Percentiles rank a stretch among this genome's conserved stretches.
Conservation (phyloP, 129 eudicot genomes). For the Flaveria bidentis region DNA sequence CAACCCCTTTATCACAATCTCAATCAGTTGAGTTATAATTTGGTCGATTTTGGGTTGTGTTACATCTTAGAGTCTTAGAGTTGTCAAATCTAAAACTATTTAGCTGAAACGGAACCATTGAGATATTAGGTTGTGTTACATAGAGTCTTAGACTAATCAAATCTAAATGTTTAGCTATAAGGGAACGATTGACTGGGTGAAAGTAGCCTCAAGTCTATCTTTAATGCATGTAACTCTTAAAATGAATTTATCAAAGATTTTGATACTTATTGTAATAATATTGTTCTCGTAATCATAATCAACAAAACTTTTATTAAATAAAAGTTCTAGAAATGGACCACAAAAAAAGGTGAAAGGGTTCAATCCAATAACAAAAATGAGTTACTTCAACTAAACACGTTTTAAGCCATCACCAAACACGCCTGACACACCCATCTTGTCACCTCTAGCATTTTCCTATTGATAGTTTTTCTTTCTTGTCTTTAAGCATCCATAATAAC, state of each 20-base stretch:
- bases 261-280: background rate
- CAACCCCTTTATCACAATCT: background rate
- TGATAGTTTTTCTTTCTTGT: background rate
- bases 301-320: background rate
- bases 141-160: background rate
- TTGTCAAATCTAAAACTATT: too few species aligned
- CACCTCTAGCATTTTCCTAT: background rate
- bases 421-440: background rate
- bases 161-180: background rate
- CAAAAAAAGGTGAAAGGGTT: background rate
- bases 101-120: too few species aligned
- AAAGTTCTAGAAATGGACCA: background rate
- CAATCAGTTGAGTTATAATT: background rate
- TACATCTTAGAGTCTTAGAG: background rate
- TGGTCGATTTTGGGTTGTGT: background rate
- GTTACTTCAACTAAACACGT: background rate
- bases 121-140: background rate
- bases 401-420: background rate
- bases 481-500: constrained; percentile 7
- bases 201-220: background rate
- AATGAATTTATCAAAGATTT: background rate
- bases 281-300: background rate
- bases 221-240: background rate
- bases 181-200: background rate
- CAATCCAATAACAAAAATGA: background rate